Base-by-base conservation (phyloP, 1,284 basidiomycete genomes). In the Anthracocystis panici-leucophaei region DNA sequence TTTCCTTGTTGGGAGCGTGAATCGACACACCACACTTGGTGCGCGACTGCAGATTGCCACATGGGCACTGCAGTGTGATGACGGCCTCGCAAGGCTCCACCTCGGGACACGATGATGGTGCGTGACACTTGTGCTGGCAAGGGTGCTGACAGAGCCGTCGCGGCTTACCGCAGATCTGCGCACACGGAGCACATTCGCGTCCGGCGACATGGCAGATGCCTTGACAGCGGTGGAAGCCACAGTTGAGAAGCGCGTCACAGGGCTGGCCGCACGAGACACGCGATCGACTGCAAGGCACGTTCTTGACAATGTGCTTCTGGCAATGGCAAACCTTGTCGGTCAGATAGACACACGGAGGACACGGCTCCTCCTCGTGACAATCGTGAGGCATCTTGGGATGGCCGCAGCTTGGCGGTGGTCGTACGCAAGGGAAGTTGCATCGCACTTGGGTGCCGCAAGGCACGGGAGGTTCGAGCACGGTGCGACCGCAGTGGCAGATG, bases 291-390 rank as follows among this genome's bases (percentile, higher is more conserved):
- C 83, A 85, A 8, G 82, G 82, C 6, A 85, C 75, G 51, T 83
- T 78, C 50, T 75, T 67, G 45, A 85, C 69, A 16, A 77, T 66
- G 46, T 79, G 69, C 63, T 80, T 81, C 46, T 81, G 81, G 52
- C 83, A 85, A 53, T 77, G 71, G 50, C 83, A 85, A 11, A 62
- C 53, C 61, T 77, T 79, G 64, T 76, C 72, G 27, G 82, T 80
- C 14, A 85, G 67, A 54, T 79, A 80, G 46, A 85, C 82, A 52
- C 83, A 85, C 2, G 83, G 83, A 45, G 83, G 83, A 56, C 83
- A 85, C 11, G 63, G 60, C 25, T 68, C 75, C 38, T 80, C 83
- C 27, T 81, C 75, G 55, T 85, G 83, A 59, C 83, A 85, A 49
- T 78, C 73, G 65, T 83, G 82, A n/a, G 78, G 76, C 44, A 79